Percentiles rank a stretch among this genome's conserved stretches.
These are phyloP conservation scores for Melocanna baccifera DNA, from an alignment of 176 grass and related monocot species.

Conservation along the genomic window DNA sequence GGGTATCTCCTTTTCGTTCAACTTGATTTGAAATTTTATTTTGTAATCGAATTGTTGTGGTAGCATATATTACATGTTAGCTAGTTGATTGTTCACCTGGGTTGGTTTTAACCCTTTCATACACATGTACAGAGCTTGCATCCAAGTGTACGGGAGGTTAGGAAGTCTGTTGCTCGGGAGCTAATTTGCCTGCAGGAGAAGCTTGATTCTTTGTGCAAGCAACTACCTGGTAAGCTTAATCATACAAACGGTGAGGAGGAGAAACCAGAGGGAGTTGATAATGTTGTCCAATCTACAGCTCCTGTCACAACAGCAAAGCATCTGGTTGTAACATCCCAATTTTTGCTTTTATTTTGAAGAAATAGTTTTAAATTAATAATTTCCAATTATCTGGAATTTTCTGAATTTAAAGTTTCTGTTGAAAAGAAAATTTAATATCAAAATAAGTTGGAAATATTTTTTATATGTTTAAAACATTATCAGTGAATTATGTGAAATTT, in stretches of 20 bases:
- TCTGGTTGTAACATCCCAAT: too few species aligned
- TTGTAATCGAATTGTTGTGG: neutral
- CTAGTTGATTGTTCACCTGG: neutral
- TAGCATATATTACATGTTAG: neutral
- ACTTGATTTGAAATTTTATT: neutral
- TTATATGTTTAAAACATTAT: too few species aligned
- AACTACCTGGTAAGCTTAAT: conserved; percentile 4
- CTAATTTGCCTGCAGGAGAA: conserved; percentile 70
- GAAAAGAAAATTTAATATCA: too few species aligned
- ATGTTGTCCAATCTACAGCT: neutral
- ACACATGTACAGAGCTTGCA: conserved; percentile 51
- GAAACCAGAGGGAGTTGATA: neutral
- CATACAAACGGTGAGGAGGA: conserved; percentile 4
- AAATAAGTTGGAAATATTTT: too few species aligned
- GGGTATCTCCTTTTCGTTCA: conserved; percentile 46
- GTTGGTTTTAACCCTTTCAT: conserved; percentile 19
- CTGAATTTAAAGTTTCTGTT: too few species aligned
- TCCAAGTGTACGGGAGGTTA: conserved; percentile 60
- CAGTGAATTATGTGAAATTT: too few species aligned
- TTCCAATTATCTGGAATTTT: too few species aligned
- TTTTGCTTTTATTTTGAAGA: too few species aligned
- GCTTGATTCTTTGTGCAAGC: conserved; percentile 49
- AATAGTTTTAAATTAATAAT: too few species aligned
- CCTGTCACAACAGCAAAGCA: conserved; percentile 3
- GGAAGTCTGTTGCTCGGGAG: conserved; percentile 68